Conservation (phyloP, 169 alveolate genomes). For the Eimeria maxima region DNA sequence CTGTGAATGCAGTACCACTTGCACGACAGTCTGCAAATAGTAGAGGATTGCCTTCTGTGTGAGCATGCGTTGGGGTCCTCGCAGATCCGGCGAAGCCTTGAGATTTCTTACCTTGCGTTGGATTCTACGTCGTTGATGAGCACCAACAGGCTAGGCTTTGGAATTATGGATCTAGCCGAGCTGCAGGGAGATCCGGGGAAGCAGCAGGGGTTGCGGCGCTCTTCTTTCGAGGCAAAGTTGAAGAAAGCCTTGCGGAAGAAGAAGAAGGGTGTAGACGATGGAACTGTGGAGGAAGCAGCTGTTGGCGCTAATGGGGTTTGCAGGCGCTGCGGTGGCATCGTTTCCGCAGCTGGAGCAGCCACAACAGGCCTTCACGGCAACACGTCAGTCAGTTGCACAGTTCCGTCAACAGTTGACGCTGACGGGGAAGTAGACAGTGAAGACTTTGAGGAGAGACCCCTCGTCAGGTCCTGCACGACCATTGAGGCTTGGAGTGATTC, state of each 20-base stretch:
- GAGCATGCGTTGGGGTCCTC: not conserved
- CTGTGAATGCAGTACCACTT: not conserved
- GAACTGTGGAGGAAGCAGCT: conserved; percentile 25
- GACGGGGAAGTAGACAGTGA: conserved; percentile 26
- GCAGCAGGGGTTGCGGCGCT: conserved; percentile 64
- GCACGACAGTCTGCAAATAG: not conserved
- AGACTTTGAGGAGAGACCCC: conserved; percentile 43
- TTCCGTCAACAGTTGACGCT: conserved; percentile 10
- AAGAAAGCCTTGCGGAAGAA: conserved; percentile 50
- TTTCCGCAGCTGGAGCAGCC: not conserved
- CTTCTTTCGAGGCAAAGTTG: conserved; percentile 50
- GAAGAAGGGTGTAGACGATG: conserved; percentile 57
- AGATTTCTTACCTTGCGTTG: conserved; percentile 76
- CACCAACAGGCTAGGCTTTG: conserved; percentile 81
- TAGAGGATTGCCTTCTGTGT: not conserved
- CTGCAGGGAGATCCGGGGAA: conserved; percentile 61
- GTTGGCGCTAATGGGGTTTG: conserved; percentile 43
- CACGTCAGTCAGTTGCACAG: conserved; percentile 16
- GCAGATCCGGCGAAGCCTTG: conserved; percentile 81
- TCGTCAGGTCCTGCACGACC: conserved; percentile 67
- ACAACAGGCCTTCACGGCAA: not conserved
- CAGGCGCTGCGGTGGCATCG: conserved; percentile 64
- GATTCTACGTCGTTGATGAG: conserved; percentile 82
- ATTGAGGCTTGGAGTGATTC: conserved; percentile 52
- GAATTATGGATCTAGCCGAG: conserved; percentile 83